Evolutionary conservation across 805 yeast genomes (phyloP), one percentile per base, ranked within the genome.

Genomic region (Maudiozyma pseudohumilis): DNA sequence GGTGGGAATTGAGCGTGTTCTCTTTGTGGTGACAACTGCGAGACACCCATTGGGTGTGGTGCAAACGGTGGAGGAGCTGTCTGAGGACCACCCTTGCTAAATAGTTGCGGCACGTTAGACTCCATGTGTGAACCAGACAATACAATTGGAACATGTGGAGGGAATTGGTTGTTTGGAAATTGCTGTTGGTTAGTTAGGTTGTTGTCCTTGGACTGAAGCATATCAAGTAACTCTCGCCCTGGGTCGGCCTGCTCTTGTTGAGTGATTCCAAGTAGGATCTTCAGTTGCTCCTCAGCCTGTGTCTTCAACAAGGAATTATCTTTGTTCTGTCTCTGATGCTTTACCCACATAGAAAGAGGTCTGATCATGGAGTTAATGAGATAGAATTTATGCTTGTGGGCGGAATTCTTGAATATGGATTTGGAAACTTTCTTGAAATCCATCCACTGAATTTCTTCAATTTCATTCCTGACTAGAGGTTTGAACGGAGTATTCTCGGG

Each of bases 381-480:
- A 40, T 64, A 66, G 39, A 54, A 64, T 32, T 59, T 62, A n/a
- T 49, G 47, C 23, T 49, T 50, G 6, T 59, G 17, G 49, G 33
- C 58, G 11, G 40, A 36, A 11, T 47, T 44, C 40, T 61, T 56
- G 13, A 42, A 44, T 29, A 64, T 38, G 3, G 59, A 52, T 28
- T 64, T 65, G 2, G 56, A 45, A 23, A 70, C 52, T 30, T 59
- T 58, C 40, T 64, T 77, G 44, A 81, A 63, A 48, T 76, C 80
- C 45, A 66, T 64, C 97, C 96, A 89, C 59, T 79, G 71, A 35
- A 89, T 84, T 39, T 74, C 73, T 32, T 79, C 74, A 46, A 92
- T 94, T 62, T 92, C 99, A 56, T 83, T 83, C 52, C 95, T 73
- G 2, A 85, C 95, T 41, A 71, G 65, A 1, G 98, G 96, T 44